Evolutionary conservation across 257 asterid genomes (phyloP).

Genomic region (Solanum pinnatisectum): DNA sequence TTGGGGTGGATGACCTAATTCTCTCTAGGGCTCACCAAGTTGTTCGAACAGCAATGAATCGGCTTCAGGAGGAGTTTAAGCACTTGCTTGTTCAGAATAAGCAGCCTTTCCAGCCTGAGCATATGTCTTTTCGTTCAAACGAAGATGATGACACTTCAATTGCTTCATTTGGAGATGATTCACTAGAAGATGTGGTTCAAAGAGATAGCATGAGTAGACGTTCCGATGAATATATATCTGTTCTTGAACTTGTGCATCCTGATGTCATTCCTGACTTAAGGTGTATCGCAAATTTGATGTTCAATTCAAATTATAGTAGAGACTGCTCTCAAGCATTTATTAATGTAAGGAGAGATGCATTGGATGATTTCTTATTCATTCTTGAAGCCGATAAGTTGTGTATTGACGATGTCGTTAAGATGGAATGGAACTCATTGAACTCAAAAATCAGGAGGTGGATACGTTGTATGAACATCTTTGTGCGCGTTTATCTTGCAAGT

Average conservation of each 20-base stretch:
- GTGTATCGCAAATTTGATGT: constrained; percentile 67
- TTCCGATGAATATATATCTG: constrained; percentile 41
- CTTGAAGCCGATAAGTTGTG: constrained; percentile 74
- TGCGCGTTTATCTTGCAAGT: constrained; percentile 65
- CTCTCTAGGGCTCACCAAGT: constrained; percentile 38
- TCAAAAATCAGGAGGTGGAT: constrained; percentile 84
- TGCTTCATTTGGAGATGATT: constrained; percentile 74
- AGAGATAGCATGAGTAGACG: constrained; percentile 59
- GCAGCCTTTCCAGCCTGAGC: constrained; percentile 82
- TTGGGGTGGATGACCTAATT: constrained; percentile 14
- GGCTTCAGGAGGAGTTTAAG: constrained; percentile 80
- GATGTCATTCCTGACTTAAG: constrained; percentile 57
- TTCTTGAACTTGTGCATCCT: constrained; percentile 52
- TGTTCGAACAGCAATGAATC: constrained; percentile 69
- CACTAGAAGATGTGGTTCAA: constrained; percentile 48
- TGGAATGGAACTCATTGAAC: constrained; percentile 77
- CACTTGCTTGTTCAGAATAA: constrained; percentile 64
- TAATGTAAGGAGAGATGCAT: constrained; percentile 63
- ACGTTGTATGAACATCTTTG: constrained; percentile 56
- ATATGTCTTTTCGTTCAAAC: constrained; percentile 70
- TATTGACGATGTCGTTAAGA: constrained; percentile 72
- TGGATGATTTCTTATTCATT: constrained; percentile 72
- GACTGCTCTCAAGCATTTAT: constrained; percentile 77
- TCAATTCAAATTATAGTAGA: constrained; percentile 54
- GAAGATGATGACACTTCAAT: constrained; percentile 74